Percentiles rank a stretch among this genome's conserved stretches.
Conservation (phyloP, 305 asterid genomes). For the Solanum chacoense region DNA sequence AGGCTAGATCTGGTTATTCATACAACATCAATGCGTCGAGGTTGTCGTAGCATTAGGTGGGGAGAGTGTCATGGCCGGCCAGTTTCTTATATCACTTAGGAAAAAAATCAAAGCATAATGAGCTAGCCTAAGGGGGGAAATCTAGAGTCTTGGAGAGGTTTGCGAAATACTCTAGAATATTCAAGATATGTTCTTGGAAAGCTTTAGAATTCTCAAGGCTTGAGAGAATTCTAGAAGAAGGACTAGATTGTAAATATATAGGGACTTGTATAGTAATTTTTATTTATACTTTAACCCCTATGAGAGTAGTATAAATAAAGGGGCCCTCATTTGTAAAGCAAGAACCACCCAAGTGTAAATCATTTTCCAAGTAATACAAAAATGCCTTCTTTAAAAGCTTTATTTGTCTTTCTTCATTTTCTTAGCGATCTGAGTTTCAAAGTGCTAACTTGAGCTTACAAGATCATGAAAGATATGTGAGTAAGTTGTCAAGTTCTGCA, state of each 20-base stretch:
- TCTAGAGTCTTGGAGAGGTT: neutral
- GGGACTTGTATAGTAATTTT: neutral
- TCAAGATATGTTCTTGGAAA: neutral
- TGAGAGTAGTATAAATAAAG: neutral
- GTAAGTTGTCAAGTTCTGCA: neutral
- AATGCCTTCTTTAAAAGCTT: neutral
- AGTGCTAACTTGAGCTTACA: neutral
- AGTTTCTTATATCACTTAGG: neutral
- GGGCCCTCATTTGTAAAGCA: neutral
- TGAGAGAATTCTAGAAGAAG: neutral
- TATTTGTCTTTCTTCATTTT: neutral
- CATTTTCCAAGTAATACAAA: neutral
- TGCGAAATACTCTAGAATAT: neutral
- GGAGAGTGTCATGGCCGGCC: neutral
- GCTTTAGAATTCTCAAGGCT: neutral
- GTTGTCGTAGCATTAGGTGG: neutral
- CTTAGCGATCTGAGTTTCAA: neutral
- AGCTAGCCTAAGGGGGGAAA: neutral
- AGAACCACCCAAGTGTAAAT: neutral
- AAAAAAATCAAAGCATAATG: neutral
- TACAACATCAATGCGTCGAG: neutral
- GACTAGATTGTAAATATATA: neutral
- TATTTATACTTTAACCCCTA: neutral
- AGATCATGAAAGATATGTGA: neutral
- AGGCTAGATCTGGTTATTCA: neutral